Conservation (phyloP, 768 basidiomycete genomes). For the Serendipita sp. region DNA sequence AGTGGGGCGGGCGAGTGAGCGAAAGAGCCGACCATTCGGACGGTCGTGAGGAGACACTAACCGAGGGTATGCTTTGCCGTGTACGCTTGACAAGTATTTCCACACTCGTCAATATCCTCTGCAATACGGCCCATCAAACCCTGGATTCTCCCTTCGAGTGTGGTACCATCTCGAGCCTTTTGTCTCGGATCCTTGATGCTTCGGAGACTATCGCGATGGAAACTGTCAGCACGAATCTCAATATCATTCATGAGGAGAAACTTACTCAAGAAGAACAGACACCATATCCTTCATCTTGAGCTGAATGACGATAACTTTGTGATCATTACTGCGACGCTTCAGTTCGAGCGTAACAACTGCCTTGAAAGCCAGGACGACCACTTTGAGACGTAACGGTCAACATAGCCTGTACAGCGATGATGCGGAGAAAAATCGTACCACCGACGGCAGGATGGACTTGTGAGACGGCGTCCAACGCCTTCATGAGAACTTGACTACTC, state of each 20-base stretch:
- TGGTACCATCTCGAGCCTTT: conserved; percentile 20
- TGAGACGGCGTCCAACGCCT: conserved; percentile 16
- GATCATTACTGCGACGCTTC: conserved; percentile 34
- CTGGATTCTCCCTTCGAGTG: conserved; percentile 19
- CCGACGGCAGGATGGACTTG: conserved; percentile 18
- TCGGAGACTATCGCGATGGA: conserved; percentile 15
- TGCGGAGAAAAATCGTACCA: conserved; percentile 9
- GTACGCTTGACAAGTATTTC: conserved; percentile 30
- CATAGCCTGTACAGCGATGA: too few relatives aligned
- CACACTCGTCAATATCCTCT: conserved; percentile 27
- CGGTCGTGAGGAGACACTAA: conserved; percentile 7
- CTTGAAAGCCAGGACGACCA: conserved; percentile 34
- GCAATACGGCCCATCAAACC: conserved; percentile 19
- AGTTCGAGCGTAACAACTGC: conserved; percentile 32
- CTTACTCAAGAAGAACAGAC: conserved; percentile 29
- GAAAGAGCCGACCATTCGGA: neutral
- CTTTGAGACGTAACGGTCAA: conserved; percentile 14
- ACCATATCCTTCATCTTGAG: conserved; percentile 37
- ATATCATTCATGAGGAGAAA: neutral
- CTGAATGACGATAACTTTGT: conserved; percentile 29
- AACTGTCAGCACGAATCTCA: too few relatives aligned
- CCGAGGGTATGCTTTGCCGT: conserved; percentile 26
- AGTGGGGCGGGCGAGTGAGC: neutral
- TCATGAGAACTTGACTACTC: conserved; percentile 15
- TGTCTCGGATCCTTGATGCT: conserved; percentile 17